Conservation (phyloP, 1,139 yeast species). For the Scheffersomyces segobiensis region DNA sequence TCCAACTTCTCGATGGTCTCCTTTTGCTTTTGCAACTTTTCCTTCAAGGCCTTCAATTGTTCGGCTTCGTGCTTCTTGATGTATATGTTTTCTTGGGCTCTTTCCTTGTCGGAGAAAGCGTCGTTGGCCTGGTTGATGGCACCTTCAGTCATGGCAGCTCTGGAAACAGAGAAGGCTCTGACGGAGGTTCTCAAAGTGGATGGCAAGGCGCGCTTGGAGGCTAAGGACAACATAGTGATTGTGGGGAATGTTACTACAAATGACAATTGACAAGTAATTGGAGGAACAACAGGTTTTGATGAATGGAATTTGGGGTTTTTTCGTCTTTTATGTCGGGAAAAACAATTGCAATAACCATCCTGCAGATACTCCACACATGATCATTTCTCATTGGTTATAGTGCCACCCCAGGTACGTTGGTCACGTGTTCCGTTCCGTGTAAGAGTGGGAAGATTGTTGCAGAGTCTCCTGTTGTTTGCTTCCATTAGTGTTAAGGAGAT, state of each 20-base stretch:
- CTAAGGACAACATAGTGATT: constrained; percentile 35
- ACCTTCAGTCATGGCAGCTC: constrained; percentile 31
- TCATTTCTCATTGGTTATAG: neutral
- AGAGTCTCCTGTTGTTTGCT: neutral
- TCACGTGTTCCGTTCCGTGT: neutral
- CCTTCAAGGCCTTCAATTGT: constrained; percentile 48
- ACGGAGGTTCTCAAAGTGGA: constrained; percentile 17
- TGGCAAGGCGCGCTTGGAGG: constrained; percentile 29
- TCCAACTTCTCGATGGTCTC: constrained; percentile 44
- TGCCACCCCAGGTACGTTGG: neutral
- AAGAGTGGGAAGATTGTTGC: neutral
- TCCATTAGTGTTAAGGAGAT: neutral
- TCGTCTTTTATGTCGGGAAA: neutral
- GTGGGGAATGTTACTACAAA: neutral
- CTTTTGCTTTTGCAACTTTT: constrained; percentile 48
- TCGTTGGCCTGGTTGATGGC: constrained; percentile 26
- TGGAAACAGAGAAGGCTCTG: constrained; percentile 42
- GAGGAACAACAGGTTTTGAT: neutral
- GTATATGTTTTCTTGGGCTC: constrained; percentile 46
- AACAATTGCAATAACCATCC: neutral
- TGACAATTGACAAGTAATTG: constrained; percentile 2
- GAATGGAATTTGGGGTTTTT: neutral
- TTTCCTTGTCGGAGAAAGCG: constrained; percentile 45
- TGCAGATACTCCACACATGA: neutral
- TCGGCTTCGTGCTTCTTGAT: constrained; percentile 50